A percentile compares a stretch with the other conserved stretches of the same genome.
Evolutionary conservation across 805 yeast genomes (phyloP).

Genomic region (Nakazawaea wickerhamii): DNA sequence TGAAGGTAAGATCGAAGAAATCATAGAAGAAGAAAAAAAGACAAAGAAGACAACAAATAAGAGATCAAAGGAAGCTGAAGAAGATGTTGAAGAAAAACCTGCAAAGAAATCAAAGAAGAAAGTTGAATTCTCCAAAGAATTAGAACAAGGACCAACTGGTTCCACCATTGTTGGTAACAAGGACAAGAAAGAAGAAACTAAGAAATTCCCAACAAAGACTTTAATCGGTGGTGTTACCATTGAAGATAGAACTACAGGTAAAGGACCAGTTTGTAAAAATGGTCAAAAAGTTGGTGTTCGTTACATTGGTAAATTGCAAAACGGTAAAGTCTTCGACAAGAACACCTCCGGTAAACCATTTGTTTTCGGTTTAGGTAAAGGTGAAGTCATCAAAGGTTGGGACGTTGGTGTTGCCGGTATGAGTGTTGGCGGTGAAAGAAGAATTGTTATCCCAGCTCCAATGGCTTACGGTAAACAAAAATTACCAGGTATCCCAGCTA

Average conservation of each 20-base stretch:
- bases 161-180: conserved; percentile 22
- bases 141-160: conserved; percentile 89
- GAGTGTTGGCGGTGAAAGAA: conserved; percentile 98
- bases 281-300: conserved; percentile 93
- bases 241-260: conserved; percentile 89
- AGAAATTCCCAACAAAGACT: conserved; percentile 67
- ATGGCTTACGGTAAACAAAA: conserved; percentile 95
- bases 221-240: conserved; percentile 89
- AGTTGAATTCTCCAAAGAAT: conserved; percentile 84
- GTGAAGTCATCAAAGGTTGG: conserved; percentile 98
- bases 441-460: conserved; percentile 91
- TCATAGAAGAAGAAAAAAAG: conserved; percentile 54
- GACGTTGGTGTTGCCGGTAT: conserved; percentile 98
- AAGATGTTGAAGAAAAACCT: conserved; percentile 14
- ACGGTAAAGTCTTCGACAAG: conserved; percentile 95
- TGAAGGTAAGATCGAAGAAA: conserved; percentile 69
- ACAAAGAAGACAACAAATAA: conserved; percentile 21
- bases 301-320: conserved; percentile 95
- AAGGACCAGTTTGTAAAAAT: conserved; percentile 81
- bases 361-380: conserved; percentile 84
- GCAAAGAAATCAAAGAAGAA: conserved; percentile 37
- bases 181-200: conserved; percentile 27
- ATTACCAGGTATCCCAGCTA: conserved; percentile 96
- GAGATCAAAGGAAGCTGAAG: conserved; percentile 13
- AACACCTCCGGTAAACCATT: conserved; percentile 98